Evolutionary conservation across 1,284 basidiomycete species (phyloP).

Genomic region (Papiliotrema fonsecae): DNA sequence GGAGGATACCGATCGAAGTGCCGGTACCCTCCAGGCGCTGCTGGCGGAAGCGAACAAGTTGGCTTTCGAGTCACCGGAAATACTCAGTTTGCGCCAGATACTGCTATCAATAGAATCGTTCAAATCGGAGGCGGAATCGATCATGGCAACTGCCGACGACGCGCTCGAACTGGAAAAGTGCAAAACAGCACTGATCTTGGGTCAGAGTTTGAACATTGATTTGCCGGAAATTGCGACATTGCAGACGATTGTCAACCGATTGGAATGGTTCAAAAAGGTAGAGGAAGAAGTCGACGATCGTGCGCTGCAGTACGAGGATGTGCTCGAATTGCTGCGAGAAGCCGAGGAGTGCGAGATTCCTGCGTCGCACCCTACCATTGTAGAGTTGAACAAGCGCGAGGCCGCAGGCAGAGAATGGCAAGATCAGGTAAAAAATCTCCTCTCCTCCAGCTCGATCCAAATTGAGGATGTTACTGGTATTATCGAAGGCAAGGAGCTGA

Average conservation of each 20-base stretch:
- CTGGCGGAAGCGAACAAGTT: slow-evolving; percentile 34
- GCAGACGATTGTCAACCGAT: slow-evolving; percentile 32
- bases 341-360: slow-evolving; percentile 33
- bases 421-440: slow-evolving; percentile 14
- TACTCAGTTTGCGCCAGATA: slow-evolving; percentile 36
- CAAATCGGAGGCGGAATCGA: slow-evolving; percentile 27
- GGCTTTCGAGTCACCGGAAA: slow-evolving; percentile 46
- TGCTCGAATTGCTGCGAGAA: slow-evolving; percentile 32
- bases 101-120: slow-evolving; percentile 33
- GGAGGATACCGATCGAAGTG: slow-evolving; percentile 25
- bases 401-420: slow-evolving; percentile 27
- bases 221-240: slow-evolving; percentile 37
- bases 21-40: slow-evolving; percentile 26
- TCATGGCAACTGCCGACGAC: slow-evolving; percentile 28
- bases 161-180: slow-evolving; percentile 33
- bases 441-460: slow-evolving; percentile 20
- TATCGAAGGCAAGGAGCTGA: slow-evolving; percentile 26
- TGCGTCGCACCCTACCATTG: slow-evolving; percentile 22
- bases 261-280: slow-evolving; percentile 40
- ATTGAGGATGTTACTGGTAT: slow-evolving; percentile 22
- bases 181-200: slow-evolving; percentile 35
- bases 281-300: slow-evolving; percentile 44
- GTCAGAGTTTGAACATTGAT: slow-evolving; percentile 41
- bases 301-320: slow-evolving; percentile 35
- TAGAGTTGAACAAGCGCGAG: slow-evolving; percentile 28